Percentiles rank a stretch among this genome's conserved stretches.
phyloP scores from a whole-genome alignment of 768 basidiomycete species.

The Mycena galopus region DNA sequence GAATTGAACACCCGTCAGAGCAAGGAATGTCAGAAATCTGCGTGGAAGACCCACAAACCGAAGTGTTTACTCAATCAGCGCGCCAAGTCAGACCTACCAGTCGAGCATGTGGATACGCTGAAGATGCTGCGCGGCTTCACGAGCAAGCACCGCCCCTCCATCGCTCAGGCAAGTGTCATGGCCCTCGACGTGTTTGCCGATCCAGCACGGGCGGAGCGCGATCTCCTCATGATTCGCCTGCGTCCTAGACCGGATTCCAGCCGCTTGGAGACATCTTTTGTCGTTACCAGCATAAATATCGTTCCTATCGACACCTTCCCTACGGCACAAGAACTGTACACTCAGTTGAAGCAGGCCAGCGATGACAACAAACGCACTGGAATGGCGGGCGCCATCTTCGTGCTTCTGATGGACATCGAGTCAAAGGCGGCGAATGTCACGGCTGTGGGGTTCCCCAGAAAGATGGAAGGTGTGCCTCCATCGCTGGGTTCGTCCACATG shows the following conservation, averaged over 20 bases:
- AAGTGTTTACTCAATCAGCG: conserved; percentile 13
- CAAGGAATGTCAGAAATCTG: conserved; percentile 6
- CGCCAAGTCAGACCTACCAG: not conserved
- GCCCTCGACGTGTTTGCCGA: conserved; percentile 1
- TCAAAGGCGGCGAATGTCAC: too few species aligned
- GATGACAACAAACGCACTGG: not conserved
- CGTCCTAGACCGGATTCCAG: not conserved
- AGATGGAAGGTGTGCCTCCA: too few species aligned
- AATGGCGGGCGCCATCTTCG: conserved; percentile 6
- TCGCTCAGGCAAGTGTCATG: not conserved
- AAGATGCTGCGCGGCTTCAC: conserved; percentile 11
- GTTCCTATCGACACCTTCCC: not conserved
- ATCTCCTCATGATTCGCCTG: not conserved
- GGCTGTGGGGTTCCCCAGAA: too few species aligned
- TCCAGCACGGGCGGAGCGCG: conserved; percentile 9
- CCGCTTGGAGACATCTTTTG: not conserved
- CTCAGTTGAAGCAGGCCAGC: conserved; percentile 15
- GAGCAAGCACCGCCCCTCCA: conserved; percentile 8
- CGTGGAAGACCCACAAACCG: conserved; percentile 10
- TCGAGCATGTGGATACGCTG: not conserved
- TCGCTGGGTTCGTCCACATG: too few species aligned
- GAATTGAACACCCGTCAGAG: not conserved
- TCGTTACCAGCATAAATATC: not conserved
- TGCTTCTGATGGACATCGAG: not conserved
- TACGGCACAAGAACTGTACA: conserved; percentile 1